Evolutionary conservation across 805 yeast species (phyloP), one percentile per base, ranked within the genome.

Genomic region (Candida michaelii): DNA sequence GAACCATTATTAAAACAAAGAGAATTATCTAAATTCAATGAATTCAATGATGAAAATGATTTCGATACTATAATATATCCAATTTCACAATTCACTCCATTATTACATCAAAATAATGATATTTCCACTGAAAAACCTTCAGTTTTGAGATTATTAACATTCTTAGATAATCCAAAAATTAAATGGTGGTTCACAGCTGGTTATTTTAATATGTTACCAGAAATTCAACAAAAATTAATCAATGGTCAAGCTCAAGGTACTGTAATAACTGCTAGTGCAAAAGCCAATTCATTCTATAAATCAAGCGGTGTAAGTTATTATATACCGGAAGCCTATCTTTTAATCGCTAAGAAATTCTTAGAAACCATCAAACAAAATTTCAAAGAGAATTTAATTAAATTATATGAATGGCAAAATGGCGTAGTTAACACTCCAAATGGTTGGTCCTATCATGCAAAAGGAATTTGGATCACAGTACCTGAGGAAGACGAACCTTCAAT

Each of bases 401-500:
- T 93, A 27, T 73, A 72, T 43, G 98, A 91, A 62, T 93, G 99
- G 99, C 76, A 78, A 55, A 80, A 77, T 37, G 99, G 99, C 1
- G 69, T 80, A 2, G 96, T 89, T 3, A 88, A 89, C 56, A 77
- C 85, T 6, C 76, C 82, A 0, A 76, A 71, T 21, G 99, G 99
- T 1, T 91, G 99, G 98, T 87, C 97, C 0, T 93, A 93, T 61
- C 99, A 93, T 58, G 98, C 99, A 11, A 93, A 93, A 59, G 99
- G 99, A 1, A 66, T 91, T 4, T 93, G 98, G 98, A 65, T 87
- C 0, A 71, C 78, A 7, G 68, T 71, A 10, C 85, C 89, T 0
- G 71, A 65, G 2, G 84, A 80, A 35, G 48, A 52, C 0, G 55
- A 58, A 10, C 97, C 97, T 1, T 73, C 83, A 14, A 65, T 88